A percentile compares a stretch with the other conserved stretches of the same genome.
These are phyloP conservation scores for Zizania palustris DNA, from an alignment of 202 grass and related monocot species.

Conservation along the genomic window DNA sequence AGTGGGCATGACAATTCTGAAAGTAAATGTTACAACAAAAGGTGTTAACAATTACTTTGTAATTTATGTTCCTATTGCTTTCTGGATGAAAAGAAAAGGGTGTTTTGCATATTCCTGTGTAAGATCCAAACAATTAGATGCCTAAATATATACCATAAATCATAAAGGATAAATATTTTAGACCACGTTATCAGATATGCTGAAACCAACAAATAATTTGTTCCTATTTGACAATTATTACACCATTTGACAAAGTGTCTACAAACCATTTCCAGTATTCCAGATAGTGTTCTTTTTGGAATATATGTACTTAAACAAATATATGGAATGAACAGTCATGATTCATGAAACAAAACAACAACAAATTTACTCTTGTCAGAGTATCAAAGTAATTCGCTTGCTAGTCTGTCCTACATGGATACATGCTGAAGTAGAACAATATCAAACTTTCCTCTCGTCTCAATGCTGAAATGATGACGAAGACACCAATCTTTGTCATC, in stretches of 20 bases:
- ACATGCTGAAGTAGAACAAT: background rate
- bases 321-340: background rate
- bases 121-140: background rate
- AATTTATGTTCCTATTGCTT: background rate
- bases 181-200: background rate
- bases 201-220: background rate
- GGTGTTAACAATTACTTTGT: background rate
- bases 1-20: background rate
- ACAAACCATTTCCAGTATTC: background rate
- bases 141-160: background rate
- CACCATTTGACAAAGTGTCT: background rate
- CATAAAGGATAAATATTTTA: background rate
- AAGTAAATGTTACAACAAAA: background rate
- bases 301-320: background rate
- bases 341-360: background rate
- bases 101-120: background rate
- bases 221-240: background rate
- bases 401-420: background rate
- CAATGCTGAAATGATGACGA: background rate
- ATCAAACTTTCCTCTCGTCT: background rate
- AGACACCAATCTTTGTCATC: background rate
- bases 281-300: background rate
- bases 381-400: background rate
- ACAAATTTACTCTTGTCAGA: background rate
- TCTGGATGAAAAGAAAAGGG: conserved; percentile 13